Evolutionary conservation across 805 yeast genomes (phyloP), one percentile per base, ranked within the genome.

Genomic region (Saturnispora serradocipensis): DNA sequence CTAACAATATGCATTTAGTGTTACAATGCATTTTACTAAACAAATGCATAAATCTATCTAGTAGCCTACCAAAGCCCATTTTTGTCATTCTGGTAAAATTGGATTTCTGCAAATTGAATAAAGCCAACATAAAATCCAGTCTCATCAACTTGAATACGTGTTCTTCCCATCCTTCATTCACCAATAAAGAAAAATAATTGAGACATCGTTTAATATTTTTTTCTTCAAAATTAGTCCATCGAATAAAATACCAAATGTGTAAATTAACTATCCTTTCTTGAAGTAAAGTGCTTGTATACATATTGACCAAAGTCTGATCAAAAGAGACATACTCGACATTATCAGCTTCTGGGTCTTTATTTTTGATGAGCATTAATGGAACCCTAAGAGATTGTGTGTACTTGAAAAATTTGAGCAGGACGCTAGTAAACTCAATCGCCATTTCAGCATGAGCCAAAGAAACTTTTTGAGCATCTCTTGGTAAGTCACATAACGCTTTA

Each of bases 111-210:
- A 85, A 68, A 27, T 76, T 71, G 59, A 80, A 76, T 0, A 86
- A 62, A 2, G 76, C 61, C 15, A 73, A 63, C 75, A 91, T 76
- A 61, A 93, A 80, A 62, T 90, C 97, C 34, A 93, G 62, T 48
- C 96, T 71, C 59, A 74, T 82, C 34, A 86, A 64, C 34, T 77
- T 67, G 0, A 81, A 70, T 24, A 66, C 59, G 42, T 81, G 80
- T 48, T 73, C 75, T 52, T 85, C 83, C 40, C 79, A 75, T 4
- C 39, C 11, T 11, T 49, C 38, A 46, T 80, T 73, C 57, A 88
- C 80, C 1, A 88, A 66, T 30, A 86, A 71, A 61, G 86, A 88
- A 60, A 89, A 81, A 61, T 78, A 91, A 0, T 84, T 71, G 8
- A 93, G 62, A 10, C 84, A 81, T 46, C 76, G 73, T 57, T 81